These are phyloP conservation scores for Trypanosoma grayi DNA, from an alignment of 208 protist genomes.

Conservation along the genomic window DNA sequence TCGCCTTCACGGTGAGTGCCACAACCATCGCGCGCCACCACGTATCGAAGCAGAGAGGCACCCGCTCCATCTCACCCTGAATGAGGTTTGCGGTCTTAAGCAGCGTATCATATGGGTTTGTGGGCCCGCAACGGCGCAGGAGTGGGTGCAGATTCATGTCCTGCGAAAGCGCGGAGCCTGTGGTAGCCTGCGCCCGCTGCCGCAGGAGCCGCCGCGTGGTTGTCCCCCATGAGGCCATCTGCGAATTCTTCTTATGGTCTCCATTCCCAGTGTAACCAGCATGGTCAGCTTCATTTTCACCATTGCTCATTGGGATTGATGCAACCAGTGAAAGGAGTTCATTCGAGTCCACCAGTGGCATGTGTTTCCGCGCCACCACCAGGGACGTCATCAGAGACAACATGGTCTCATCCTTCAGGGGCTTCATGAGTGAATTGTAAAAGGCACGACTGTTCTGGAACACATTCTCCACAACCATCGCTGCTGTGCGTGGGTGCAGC, in stretches of 20 bases:
- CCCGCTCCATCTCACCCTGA: slow-evolving; percentile 28
- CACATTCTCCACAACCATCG: slow-evolving; percentile 63
- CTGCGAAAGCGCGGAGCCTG: slow-evolving; percentile 28
- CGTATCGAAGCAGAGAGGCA: slow-evolving; percentile 79
- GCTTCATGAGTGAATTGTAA: slow-evolving; percentile 64
- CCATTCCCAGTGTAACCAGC: not conserved
- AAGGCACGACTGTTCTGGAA: slow-evolving; percentile 68
- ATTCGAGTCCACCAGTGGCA: slow-evolving; percentile 79
- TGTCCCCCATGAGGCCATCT: slow-evolving; percentile 7
- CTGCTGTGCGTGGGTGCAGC: slow-evolving; percentile 61
- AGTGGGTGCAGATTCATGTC: slow-evolving; percentile 30
- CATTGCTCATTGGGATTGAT: not conserved
- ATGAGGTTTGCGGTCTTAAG: slow-evolving; percentile 39
- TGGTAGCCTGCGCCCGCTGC: slow-evolving; percentile 56
- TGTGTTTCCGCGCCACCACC: slow-evolving; percentile 31
- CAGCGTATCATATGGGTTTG: slow-evolving; percentile 46
- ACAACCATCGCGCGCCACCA: slow-evolving; percentile 87
- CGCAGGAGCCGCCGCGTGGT: slow-evolving; percentile 35
- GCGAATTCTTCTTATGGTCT: not conserved
- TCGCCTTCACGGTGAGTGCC: slow-evolving; percentile 74
- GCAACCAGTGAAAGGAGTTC: slow-evolving; percentile 62
- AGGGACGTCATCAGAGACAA: slow-evolving; percentile 53
- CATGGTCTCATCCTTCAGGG: slow-evolving; percentile 57
- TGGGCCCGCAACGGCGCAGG: slow-evolving; percentile 25
- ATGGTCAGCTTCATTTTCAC: not conserved